phyloP scores from a whole-genome alignment of 495 filamentous ascomycete genomes.

The Collariella sp. region DNA sequence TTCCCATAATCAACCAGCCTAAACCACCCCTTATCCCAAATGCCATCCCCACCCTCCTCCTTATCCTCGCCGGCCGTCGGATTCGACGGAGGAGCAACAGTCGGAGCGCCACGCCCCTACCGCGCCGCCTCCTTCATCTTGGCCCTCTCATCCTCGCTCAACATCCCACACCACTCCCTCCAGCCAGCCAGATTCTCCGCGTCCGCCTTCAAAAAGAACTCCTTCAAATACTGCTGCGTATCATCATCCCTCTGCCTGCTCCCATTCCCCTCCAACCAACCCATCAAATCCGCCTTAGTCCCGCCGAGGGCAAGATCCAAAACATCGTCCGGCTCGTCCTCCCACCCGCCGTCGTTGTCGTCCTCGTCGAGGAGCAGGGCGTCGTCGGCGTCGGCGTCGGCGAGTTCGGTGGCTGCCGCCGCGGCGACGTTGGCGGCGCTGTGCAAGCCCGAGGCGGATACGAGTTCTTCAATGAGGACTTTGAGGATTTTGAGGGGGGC shows the following conservation, averaged over 20 bases:
- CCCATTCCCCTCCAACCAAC: slow-evolving; percentile 51
- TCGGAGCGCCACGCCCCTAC: background rate
- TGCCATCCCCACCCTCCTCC: background rate
- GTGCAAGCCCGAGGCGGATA: slow-evolving; percentile 46
- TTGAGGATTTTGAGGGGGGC: slow-evolving; percentile 93
- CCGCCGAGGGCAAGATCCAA: slow-evolving; percentile 61
- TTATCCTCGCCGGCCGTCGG: too few species aligned
- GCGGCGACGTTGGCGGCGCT: slow-evolving; percentile 41
- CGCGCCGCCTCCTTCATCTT: slow-evolving; percentile 49
- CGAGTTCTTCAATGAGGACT: slow-evolving; percentile 83
- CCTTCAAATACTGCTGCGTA: slow-evolving; percentile 70
- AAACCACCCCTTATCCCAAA: too few species aligned
- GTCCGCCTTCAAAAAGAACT: slow-evolving; percentile 71
- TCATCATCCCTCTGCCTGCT: slow-evolving; percentile 76
- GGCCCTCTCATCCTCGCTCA: slow-evolving; percentile 65
- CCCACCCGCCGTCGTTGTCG: slow-evolving; percentile 74
- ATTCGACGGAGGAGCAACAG: background rate
- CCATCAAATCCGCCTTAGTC: slow-evolving; percentile 71
- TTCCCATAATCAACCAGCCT: too few species aligned
- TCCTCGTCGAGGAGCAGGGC: too few species aligned
- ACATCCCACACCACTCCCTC: slow-evolving; percentile 56
- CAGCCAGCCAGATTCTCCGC: slow-evolving; percentile 61
- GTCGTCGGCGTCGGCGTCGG: slow-evolving; percentile 37
- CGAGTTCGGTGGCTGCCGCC: slow-evolving; percentile 43
- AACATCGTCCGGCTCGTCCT: slow-evolving; percentile 63